Conservation (phyloP, 225 moss, liverwort and hornwort genomes). For the Neckera pumila region DNA sequence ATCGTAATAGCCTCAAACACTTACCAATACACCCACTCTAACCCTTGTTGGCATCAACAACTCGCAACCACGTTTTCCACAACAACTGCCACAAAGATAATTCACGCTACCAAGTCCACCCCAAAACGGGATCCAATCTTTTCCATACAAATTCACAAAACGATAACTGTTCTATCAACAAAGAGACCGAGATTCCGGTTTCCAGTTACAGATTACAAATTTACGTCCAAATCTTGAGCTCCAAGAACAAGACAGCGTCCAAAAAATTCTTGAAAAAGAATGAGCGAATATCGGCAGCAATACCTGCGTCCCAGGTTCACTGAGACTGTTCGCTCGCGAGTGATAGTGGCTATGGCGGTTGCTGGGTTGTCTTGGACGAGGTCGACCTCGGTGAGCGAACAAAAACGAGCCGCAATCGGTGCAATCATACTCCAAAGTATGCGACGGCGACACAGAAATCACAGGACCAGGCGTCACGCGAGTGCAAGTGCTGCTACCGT, state of each 20-base stretch:
- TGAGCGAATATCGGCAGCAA: not conserved
- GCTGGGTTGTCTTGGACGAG: not conserved
- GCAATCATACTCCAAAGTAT: conserved; percentile 39
- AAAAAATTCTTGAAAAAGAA: not conserved
- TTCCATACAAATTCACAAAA: not conserved
- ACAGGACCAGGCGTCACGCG: conserved; percentile 15
- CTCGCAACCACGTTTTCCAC: not conserved
- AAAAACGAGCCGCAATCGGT: conserved; percentile 49
- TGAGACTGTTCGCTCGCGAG: conserved; percentile 14
- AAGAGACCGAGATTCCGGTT: not conserved
- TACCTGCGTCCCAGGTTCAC: conserved; percentile 14
- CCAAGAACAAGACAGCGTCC: not conserved
- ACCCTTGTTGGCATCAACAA: not conserved
- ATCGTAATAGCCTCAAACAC: not conserved
- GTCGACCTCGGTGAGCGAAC: conserved; percentile 32
- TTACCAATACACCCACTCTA: not conserved
- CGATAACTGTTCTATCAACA: not conserved
- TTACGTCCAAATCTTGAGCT: not conserved
- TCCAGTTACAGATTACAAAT: not conserved
- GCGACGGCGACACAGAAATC: conserved; percentile 33
- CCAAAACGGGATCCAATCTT: not conserved
- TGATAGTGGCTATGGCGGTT: conserved; percentile 2
- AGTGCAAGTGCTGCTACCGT: not conserved
- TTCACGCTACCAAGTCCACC: not conserved
- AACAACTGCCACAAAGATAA: not conserved